phyloP scores from a whole-genome alignment of 2,329 filamentous ascomycete genomes.

The Xylaria sp. region DNA sequence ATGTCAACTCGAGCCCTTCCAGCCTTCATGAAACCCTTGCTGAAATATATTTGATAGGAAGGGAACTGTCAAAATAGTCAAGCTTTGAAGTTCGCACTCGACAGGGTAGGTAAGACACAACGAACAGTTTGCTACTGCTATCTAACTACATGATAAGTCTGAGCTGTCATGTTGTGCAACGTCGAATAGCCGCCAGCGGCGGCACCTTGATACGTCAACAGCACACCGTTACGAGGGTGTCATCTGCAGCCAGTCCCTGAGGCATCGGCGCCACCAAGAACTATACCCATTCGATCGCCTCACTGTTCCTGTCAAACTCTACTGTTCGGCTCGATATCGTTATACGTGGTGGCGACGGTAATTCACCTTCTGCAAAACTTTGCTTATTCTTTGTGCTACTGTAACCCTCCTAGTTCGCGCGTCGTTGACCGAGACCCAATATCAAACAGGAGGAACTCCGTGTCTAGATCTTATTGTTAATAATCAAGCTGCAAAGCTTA shows the following conservation, averaged over 20 bases:
- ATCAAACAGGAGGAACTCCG: neutral
- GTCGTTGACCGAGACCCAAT: neutral
- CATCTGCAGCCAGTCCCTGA: neutral
- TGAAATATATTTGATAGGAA: too few species aligned
- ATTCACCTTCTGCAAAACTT: neutral
- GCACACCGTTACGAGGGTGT: neutral
- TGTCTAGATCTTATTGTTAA: neutral
- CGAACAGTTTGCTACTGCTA: conserved; percentile 1
- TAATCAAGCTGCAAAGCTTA: neutral
- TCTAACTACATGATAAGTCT: neutral
- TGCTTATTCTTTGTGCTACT: neutral
- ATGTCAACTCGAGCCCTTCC: neutral
- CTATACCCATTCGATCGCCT: neutral
- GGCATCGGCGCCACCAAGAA: neutral
- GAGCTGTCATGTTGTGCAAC: conserved; percentile 1
- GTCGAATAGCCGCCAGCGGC: neutral
- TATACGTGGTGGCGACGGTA: neutral
- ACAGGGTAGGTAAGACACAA: neutral
- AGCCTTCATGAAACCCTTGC: neutral
- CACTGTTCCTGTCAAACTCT: neutral
- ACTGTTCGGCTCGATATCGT: neutral
- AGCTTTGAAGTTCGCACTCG: neutral
- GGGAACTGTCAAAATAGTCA: neutral
- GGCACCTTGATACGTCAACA: conserved; percentile 1
- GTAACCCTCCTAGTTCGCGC: neutral